Base-by-base conservation (phyloP, 176 grass and related monocot genomes). In the Oryza punctata region DNA sequence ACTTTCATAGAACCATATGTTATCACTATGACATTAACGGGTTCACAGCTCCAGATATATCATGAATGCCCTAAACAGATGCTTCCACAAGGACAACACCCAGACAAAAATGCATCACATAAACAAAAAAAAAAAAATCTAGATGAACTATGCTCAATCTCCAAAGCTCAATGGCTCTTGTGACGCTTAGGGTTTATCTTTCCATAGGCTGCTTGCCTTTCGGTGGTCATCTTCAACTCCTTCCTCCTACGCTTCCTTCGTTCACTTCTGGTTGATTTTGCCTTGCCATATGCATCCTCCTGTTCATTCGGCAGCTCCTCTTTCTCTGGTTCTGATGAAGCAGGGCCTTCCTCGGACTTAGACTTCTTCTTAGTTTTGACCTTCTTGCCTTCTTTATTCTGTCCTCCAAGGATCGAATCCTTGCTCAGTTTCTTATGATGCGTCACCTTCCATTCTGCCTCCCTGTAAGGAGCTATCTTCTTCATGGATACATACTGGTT, bases 401-500 rank as follows among this genome's bases (percentile, higher is more conserved):
- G 74, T 76, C 86, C 89, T 68, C 75, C 82, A 60, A 96, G 89
- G 76, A 99, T 92, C 44, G 80, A 85, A 79, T 89, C 85, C 64
- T 96, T 99, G 80, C 79, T 84, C 69, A 72, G 25, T 52, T 59
- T 96, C 83, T 84, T 87, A 74, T 99, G 96, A 79, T 90, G 87
- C 9, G 93, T 96, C 75, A 99, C 88, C 47, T 87, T 85, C 93
- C 93, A 99, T 76, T 94, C 96, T 19, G 78, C 85, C 83, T 99
- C 92, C 66, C 40, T 89, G 75, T 96, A 99, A 37, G 96, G 93
- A 38, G 89, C 96, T 79, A 99, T 68, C 79, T 90, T 96, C 93
- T 99, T 99, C 37, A 99, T 65, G 12, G 96, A 87, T 75, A 99
- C 96, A 89, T 94, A 99, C 72, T 99, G 89, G 63, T 94, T 99